A percentile compares a stretch with the other conserved stretches of the same genome.
Conservation (phyloP, 2,329 filamentous ascomycete genomes). For the Clarireedia monteithiana region DNA sequence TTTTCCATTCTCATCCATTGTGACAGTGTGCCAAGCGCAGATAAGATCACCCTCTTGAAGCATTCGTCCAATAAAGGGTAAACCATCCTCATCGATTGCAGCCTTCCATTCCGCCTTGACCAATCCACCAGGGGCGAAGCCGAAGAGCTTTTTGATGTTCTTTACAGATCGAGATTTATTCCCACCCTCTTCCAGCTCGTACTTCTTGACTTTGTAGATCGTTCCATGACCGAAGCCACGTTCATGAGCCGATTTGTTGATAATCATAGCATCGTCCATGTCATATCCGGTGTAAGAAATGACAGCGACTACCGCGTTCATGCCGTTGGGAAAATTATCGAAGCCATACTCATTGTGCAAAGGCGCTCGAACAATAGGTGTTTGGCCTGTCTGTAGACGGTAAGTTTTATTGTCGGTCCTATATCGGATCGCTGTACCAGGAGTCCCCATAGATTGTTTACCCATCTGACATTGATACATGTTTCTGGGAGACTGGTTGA, state of each 20-base stretch:
- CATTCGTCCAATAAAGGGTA: constrained; percentile 72
- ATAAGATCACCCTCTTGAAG: constrained; percentile 77
- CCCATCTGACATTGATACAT: constrained; percentile 99
- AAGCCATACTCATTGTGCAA: constrained; percentile 94
- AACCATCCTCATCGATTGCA: constrained; percentile 77
- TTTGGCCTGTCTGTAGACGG: constrained; percentile 89
- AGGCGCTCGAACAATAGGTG: constrained; percentile 83
- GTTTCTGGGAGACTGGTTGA: constrained; percentile 97
- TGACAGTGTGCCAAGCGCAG: constrained; percentile 84
- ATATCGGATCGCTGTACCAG: constrained; percentile 74
- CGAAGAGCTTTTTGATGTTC: constrained; percentile 75
- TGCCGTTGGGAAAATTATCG: constrained; percentile 97
- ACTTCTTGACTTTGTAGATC: constrained; percentile 96
- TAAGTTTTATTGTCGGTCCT: constrained; percentile 98
- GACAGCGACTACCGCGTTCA: constrained; percentile 91
- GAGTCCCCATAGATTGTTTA: constrained; percentile 98
- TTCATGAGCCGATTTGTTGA: constrained; percentile 96
- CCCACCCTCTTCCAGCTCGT: constrained; percentile 72
- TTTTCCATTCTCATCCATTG: constrained; percentile 67
- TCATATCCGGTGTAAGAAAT: constrained; percentile 99
- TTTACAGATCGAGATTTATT: constrained; percentile 57
- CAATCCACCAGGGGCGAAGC: constrained; percentile 73
- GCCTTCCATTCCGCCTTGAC: constrained; percentile 63
- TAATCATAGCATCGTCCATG: constrained; percentile 99
- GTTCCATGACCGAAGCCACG: constrained; percentile 92